Base-by-base conservation (phyloP, 73 alveolate species). In the Blepharisma japonicum region DNA sequence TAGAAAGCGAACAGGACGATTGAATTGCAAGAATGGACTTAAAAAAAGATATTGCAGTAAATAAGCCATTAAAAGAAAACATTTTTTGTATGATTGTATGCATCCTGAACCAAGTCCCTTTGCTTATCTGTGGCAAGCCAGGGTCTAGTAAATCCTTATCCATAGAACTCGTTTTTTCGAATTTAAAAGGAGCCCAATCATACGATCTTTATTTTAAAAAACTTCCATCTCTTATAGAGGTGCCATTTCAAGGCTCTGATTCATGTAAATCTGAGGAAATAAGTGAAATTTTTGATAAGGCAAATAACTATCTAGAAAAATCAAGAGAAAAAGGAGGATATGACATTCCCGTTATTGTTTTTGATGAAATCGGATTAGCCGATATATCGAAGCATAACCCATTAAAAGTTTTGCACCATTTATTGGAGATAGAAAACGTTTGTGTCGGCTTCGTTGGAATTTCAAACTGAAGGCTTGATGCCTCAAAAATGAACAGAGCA, bases 141-240 rank as follows among this genome's bases (percentile, higher is more conserved):
- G 95, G 95, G 6, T 86, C 94, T 77, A 85, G 94, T 56, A 89
- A 89, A 77, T 77, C 91, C 23, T 55, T 89, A 74, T 78, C 94
- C 45, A 80, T 87, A 45, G 81, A 83, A 47, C 68, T 89, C 70
- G 48, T 89, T 55, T 70, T 79, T 48, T 70, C 71, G 45, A 67
- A 55, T 61, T 25, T 61, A 8, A 61, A 39, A 61, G 74, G 74
- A 18, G 46, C 2, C 5, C 14, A 61, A 5, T 18, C 49, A 14
- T 25, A 14, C 2, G 74, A 61, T 61, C 50, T 3, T n/a, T 61
- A 61, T 25, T 61, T 61, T 20, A 18, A 18, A 2, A 61, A 2
- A 5, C 5, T 61, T 0, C 39, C 39, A 1, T 2, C 2, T 0
- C 47, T 61, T 1, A n/a, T 2, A 25, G 23, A 14, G 11, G 74